Evolutionary conservation across 176 grass and related monocot species (phyloP).

Genomic region (Oryza glumipatula): DNA sequence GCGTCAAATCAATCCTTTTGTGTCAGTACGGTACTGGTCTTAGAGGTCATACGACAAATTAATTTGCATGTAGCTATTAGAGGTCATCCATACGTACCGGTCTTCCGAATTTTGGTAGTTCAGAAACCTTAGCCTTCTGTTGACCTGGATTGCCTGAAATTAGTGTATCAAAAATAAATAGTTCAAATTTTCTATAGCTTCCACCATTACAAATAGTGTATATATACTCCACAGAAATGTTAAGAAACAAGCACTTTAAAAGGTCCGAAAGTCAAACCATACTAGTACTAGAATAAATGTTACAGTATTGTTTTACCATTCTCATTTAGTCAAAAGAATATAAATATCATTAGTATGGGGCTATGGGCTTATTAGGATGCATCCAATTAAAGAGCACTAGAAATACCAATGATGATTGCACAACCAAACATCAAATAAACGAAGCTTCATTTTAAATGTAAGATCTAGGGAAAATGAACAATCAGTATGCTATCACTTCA

Average conservation of each 20-base stretch:
- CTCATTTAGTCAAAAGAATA: not conserved
- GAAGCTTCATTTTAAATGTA: not conserved
- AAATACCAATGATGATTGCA: not conserved
- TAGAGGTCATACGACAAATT: not conserved
- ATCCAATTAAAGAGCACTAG: not conserved
- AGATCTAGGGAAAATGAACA: not conserved
- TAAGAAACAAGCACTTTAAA: conserved; percentile 10
- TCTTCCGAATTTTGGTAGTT: conserved; percentile 88
- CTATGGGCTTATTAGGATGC: not conserved
- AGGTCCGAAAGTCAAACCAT: not conserved
- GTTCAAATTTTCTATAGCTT: not conserved
- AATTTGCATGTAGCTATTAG: conserved; percentile 6
- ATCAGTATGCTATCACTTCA: not conserved
- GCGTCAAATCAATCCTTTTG: not conserved
- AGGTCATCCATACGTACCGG: conserved; percentile 56
- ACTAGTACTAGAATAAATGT: not conserved
- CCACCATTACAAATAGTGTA: not conserved
- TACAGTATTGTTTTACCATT: not conserved
- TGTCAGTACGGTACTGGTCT: not conserved
- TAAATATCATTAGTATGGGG: not conserved
- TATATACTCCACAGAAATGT: not conserved
- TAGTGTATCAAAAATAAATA: conserved; percentile 15
- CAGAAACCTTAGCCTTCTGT: conserved; percentile 85
- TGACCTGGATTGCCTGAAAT: conserved; percentile 84
- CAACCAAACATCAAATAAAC: conserved; percentile 1